Evolutionary conservation across 768 basidiomycete genomes (phyloP), one percentile per base, ranked within the genome.

Genomic region (Strobilomyces dryophilus): DNA sequence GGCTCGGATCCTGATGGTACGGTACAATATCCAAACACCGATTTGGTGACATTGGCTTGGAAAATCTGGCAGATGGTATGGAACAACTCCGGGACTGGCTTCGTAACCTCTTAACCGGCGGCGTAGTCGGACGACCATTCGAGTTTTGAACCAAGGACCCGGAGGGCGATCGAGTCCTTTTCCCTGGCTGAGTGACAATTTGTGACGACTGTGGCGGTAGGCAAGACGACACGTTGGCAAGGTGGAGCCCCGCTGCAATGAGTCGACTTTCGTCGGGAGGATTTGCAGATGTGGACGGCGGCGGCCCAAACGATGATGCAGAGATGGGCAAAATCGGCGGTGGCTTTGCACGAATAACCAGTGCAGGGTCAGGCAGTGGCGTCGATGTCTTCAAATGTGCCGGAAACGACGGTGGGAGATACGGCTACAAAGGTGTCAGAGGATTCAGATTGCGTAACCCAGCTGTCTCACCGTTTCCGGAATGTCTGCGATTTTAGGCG

Each of bases 381-480:
- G 82, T 84, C 2, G 82, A 84, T 26, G 80, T 82, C 31, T 68
- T 61, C 20, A 84, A 63, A 52, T 80, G 69, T 11, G 76, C 70
- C 29, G 79, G 77, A 58, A 83, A 83, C 8, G 82, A 83, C 4
- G 81, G 81, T 1, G 80, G 80, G 18, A 79, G 64, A 53, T 76
- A 80, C n/a, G 70, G 67, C 79, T 75, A 55, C 59, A 40, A 27
- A 43, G 44, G 52, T 31, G 42, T 69, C 52, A 69, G 56, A 45
- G 35, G 47, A 20, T 26, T 45, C 32, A 51, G 37, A 36, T 45
- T 26, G 21, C 29, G 39, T 52, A 18, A 55, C 49, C 46, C 27
- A 48, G 45, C 48, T 35, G 36, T 32, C 74, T 61, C 56, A 76
- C 74, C 56, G 65, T 65, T 60, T 75, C 74, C 27, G 74, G 61